Conservation (phyloP, 129 eudicot genomes). For the Heracleum sosnowskyi region DNA sequence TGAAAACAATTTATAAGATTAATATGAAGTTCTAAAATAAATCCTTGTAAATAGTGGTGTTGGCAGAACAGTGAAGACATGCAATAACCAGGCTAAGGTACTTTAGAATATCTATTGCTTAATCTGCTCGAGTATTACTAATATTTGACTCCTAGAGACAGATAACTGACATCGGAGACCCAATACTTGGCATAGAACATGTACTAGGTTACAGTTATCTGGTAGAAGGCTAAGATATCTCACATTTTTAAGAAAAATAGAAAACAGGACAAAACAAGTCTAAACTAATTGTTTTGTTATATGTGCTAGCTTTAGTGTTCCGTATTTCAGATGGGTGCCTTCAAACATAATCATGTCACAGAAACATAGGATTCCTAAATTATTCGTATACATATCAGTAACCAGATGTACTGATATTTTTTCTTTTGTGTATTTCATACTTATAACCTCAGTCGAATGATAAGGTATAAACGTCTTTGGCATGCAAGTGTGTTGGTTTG, state of each 20-base stretch:
- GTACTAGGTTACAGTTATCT: constrained; percentile 1
- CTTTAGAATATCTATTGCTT: neutral
- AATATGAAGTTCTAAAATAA: neutral
- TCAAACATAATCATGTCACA: neutral
- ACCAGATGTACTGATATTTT: neutral
- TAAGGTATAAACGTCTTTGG: neutral
- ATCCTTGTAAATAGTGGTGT: neutral
- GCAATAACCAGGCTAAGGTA: neutral
- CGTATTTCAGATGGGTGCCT: neutral
- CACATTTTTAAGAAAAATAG: neutral
- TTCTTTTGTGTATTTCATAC: no score
- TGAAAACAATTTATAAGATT: neutral
- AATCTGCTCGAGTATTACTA: neutral
- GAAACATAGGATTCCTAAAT: neutral
- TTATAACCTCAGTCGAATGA: neutral
- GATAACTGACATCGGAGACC: neutral
- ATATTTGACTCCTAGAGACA: neutral
- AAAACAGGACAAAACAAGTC: neutral
- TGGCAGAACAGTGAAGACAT: no score
- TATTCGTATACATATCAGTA: neutral
- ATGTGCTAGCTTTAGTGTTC: neutral
- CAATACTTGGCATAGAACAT: neutral
- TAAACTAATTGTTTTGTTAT: neutral
- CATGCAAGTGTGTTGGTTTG: neutral
- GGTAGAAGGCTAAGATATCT: neutral